Evolutionary conservation across 1,139 yeast species (phyloP).

Genomic region (Candida gigantensis): DNA sequence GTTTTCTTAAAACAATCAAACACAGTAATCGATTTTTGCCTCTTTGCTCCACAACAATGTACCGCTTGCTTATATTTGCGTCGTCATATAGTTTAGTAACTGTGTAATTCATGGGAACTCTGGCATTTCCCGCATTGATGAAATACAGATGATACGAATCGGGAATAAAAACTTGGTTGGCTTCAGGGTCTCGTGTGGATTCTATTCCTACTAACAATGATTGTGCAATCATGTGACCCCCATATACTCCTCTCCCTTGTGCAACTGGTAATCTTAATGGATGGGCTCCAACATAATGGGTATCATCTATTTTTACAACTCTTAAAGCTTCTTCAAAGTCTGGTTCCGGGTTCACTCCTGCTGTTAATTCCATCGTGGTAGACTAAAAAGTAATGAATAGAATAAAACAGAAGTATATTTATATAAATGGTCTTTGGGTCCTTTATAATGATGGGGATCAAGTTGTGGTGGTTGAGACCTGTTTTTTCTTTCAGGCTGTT

Average conservation of each 20-base stretch:
- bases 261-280: conserved; percentile 41
- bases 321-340: conserved; percentile 44
- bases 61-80: conserved; percentile 25
- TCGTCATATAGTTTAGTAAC: conserved; percentile 54
- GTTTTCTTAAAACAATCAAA: conserved; percentile 27
- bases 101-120: conserved; percentile 53
- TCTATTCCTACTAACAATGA: conserved; percentile 64
- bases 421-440: too few species aligned
- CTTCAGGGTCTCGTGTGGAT: conserved; percentile 22
- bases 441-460: too few species aligned
- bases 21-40: conserved; percentile 32
- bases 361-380: conserved; percentile 8
- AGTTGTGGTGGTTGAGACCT: too few species aligned
- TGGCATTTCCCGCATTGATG: conserved; percentile 49
- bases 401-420: too few species aligned
- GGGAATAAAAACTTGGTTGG: conserved; percentile 29
- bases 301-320: conserved; percentile 32
- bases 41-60: conserved; percentile 32
- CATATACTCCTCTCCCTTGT: conserved; percentile 74
- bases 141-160: conserved; percentile 45
- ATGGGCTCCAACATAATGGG: conserved; percentile 37
- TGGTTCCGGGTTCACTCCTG: conserved; percentile 16
- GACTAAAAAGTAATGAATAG: too few species aligned
- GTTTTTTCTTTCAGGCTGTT: too few species aligned
- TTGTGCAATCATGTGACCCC: conserved; percentile 78